Conservation (phyloP, 768 basidiomycete species). For the Boletellus ananiceps region DNA sequence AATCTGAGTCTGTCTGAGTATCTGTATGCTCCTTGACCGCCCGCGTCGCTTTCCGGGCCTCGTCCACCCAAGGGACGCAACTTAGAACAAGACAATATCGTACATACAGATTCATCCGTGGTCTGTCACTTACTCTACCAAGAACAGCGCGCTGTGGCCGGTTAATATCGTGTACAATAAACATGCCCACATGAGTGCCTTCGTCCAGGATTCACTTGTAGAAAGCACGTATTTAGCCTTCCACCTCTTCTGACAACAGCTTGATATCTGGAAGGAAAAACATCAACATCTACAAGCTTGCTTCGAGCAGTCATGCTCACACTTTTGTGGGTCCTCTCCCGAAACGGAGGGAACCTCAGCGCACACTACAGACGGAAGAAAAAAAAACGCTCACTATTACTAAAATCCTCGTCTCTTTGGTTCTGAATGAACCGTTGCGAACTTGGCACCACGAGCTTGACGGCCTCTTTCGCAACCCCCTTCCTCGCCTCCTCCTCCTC, state of each 20-base stretch:
- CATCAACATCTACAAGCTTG: conserved; percentile 8
- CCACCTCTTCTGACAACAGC: conserved; percentile 68
- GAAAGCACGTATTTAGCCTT: conserved; percentile 60
- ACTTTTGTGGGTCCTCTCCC: conserved; percentile 48
- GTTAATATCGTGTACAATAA: background rate
- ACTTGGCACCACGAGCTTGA: conserved; percentile 70
- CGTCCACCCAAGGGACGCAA: too few relatives aligned
- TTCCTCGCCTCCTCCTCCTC: conserved; percentile 61
- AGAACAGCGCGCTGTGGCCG: too few relatives aligned
- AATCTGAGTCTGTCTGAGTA: too few relatives aligned
- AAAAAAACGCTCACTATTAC: conserved; percentile 73
- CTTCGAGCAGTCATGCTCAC: conserved; percentile 28
- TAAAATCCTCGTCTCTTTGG: conserved; percentile 77
- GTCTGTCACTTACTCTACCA: too few relatives aligned
- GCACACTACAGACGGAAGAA: background rate
- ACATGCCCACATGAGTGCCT: background rate
- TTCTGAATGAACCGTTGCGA: conserved; percentile 72
- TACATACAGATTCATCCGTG: too few relatives aligned
- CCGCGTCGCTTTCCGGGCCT: too few relatives aligned
- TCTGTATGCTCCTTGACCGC: too few relatives aligned
- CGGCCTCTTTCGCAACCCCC: conserved; percentile 65
- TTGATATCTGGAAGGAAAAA: conserved; percentile 62
- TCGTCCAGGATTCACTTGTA: conserved; percentile 34
- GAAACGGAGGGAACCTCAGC: background rate
- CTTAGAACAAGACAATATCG: too few relatives aligned